These are phyloP conservation scores for Suillus paluster DNA, from an alignment of 768 basidiomycete species.

Conservation along the genomic window DNA sequence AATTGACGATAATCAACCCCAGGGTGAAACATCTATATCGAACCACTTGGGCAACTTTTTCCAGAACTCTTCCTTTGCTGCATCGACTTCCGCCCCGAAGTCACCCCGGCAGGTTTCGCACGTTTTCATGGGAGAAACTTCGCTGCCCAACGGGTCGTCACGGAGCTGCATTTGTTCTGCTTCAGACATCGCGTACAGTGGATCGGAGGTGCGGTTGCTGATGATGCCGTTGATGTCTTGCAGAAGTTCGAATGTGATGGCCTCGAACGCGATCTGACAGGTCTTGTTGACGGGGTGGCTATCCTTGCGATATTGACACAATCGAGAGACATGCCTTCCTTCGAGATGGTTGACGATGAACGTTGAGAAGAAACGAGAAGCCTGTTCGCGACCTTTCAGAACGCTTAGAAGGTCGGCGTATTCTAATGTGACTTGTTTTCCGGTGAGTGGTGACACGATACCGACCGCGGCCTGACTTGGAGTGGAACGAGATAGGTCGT, in stretches of 20 bases:
- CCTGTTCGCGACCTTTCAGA: slow-evolving; percentile 72
- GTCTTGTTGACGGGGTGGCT: slow-evolving; percentile 50
- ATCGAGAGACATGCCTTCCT: slow-evolving; percentile 53
- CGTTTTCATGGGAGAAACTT: slow-evolving; percentile 51
- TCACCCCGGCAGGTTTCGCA: slow-evolving; percentile 70
- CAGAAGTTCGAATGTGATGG: slow-evolving; percentile 74
- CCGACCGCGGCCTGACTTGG: slow-evolving; percentile 66
- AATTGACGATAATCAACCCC: too few relatives aligned
- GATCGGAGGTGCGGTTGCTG: slow-evolving; percentile 68
- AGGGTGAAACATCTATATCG: slow-evolving; percentile 50
- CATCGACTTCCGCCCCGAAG: slow-evolving; percentile 62
- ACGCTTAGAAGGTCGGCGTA: slow-evolving; percentile 60
- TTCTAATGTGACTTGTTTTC: slow-evolving; percentile 45
- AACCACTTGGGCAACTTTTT: slow-evolving; percentile 68
- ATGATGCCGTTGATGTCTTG: slow-evolving; percentile 74
- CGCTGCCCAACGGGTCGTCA: slow-evolving; percentile 48
- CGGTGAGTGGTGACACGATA: slow-evolving; percentile 41
- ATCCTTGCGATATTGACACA: slow-evolving; percentile 56
- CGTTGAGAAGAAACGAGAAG: slow-evolving; percentile 74
- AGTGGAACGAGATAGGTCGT: slow-evolving; percentile 73
- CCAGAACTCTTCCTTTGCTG: slow-evolving; percentile 69
- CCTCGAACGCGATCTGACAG: slow-evolving; percentile 75
- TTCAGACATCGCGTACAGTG: slow-evolving; percentile 71
- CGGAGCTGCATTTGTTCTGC: slow-evolving; percentile 68
- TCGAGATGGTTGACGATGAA: slow-evolving; percentile 79